Evolutionary conservation across 2,329 filamentous ascomycete species (phyloP).

Genomic region (Ascomycota sp.): DNA sequence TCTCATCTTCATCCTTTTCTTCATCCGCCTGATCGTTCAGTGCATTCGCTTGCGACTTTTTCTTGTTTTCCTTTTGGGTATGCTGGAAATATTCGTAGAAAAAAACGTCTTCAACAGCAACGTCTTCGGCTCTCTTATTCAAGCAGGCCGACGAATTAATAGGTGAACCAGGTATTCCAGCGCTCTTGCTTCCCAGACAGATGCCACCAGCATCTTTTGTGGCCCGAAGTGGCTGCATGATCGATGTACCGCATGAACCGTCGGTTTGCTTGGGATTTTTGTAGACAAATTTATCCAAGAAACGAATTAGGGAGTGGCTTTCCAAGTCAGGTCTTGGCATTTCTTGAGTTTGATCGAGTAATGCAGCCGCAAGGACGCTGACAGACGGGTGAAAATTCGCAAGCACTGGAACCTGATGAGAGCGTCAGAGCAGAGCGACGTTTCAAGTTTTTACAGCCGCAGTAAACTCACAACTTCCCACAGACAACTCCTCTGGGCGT

Average conservation of each 20-base stretch:
- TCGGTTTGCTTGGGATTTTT: constrained; percentile 63
- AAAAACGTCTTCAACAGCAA: constrained; percentile 84
- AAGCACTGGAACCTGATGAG: constrained; percentile 13
- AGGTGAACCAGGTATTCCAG: constrained; percentile 14
- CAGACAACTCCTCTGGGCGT: constrained; percentile 79
- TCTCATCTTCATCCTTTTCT: constrained; percentile 52
- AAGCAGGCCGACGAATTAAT: constrained; percentile 84
- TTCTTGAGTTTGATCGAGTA: constrained; percentile 49
- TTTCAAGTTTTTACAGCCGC: no score
- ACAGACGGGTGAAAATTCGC: constrained; percentile 89
- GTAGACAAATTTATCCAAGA: constrained; percentile 97
- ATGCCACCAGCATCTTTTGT: constrained; percentile 32
- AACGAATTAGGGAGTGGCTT: constrained; percentile 80
- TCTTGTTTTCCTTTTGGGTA: constrained; percentile 40
- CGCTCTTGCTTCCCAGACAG: constrained; percentile 30
- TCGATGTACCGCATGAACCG: constrained; percentile 56
- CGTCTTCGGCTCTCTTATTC: constrained; percentile 72
- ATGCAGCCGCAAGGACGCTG: constrained; percentile 53
- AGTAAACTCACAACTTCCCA: constrained; percentile 58
- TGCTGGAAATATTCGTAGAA: constrained; percentile 93
- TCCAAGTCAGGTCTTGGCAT: constrained; percentile 79
- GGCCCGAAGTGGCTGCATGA: constrained; percentile 76
- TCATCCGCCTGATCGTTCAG: constrained; percentile 26
- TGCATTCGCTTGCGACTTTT: constrained; percentile 31
- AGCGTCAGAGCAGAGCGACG: constrained; percentile 2